These are phyloP conservation scores for Fusarium sororula DNA, from an alignment of 2,329 filamentous ascomycete genomes.

Conservation along the genomic window DNA sequence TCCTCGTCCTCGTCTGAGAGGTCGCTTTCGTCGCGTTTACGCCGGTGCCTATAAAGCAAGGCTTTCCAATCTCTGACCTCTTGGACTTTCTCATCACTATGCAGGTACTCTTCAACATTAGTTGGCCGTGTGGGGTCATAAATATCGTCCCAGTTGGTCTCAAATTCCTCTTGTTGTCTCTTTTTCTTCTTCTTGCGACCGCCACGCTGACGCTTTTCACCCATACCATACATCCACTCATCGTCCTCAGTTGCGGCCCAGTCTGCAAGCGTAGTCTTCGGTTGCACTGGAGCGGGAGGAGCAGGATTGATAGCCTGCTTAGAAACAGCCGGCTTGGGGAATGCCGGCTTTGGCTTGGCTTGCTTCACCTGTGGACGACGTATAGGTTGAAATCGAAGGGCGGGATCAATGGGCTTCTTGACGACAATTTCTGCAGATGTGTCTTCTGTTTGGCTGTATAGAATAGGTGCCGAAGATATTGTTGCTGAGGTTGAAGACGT, in stretches of 20 bases:
- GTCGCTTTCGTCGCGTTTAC: constrained; percentile 53
- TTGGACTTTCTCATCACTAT: constrained; percentile 82
- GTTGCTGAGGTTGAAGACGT: constrained; percentile 61
- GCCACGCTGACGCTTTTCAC: constrained; percentile 76
- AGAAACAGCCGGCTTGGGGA: constrained; percentile 56
- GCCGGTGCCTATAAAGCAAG: constrained; percentile 76
- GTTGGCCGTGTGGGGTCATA: constrained; percentile 88
- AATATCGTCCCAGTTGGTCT: constrained; percentile 89
- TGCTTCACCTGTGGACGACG: constrained; percentile 74
- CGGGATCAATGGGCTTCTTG: constrained; percentile 69
- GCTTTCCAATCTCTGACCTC: constrained; percentile 89
- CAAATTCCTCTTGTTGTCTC: constrained; percentile 60
- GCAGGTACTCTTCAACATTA: constrained; percentile 83
- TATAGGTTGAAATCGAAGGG: constrained; percentile 87
- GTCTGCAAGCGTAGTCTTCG: constrained; percentile 79
- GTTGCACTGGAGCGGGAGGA: constrained; percentile 49
- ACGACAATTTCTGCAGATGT: constrained; percentile 54
- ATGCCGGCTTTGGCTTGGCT: constrained; percentile 67
- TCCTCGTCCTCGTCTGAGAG: constrained; percentile 52
- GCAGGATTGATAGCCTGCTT: constrained; percentile 46
- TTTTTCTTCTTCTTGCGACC: constrained; percentile 81
- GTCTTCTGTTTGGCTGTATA: constrained; percentile 69
- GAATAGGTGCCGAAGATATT: constrained; percentile 80
- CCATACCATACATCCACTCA: constrained; percentile 74
- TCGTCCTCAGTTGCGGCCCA: constrained; percentile 84